phyloP scores from a whole-genome alignment of 2,329 filamentous ascomycete genomes.

The Dothistroma pini region DNA sequence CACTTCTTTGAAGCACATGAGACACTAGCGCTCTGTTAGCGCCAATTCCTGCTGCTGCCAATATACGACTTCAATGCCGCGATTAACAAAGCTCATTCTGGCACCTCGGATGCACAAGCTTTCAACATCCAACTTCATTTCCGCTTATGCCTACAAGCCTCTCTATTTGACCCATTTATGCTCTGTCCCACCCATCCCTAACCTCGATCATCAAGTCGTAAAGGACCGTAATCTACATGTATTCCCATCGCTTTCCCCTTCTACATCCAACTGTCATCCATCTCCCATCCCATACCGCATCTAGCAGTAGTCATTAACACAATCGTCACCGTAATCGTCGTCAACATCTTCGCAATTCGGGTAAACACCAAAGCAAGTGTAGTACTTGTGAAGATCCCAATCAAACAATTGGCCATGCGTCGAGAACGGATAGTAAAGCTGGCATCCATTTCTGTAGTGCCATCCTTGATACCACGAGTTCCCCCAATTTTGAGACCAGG shows the following conservation, averaged over 20 bases:
- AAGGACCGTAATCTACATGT: not conserved
- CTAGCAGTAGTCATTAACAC: not conserved
- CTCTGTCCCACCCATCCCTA: not conserved
- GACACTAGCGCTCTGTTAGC: no score
- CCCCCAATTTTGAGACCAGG: not conserved
- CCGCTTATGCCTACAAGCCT: not conserved
- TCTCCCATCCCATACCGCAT: not conserved
- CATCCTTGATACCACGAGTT: no score
- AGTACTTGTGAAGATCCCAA: not conserved
- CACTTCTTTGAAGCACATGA: no score
- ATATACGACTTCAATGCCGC: no score
- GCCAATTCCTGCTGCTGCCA: no score
- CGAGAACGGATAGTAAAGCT: not conserved
- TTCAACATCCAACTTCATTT: not conserved
- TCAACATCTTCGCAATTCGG: not conserved
- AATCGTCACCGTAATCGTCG: not conserved
- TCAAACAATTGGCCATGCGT: not conserved
- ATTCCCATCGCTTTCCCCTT: not conserved
- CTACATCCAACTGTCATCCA: not conserved
- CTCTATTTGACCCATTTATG: not conserved
- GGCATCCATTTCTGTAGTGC: not conserved
- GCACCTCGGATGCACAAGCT: no score
- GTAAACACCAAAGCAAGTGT: not conserved
- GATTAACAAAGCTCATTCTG: no score
- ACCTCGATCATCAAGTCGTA: not conserved